Evolutionary conservation across 1,284 basidiomycete species (phyloP), one percentile per base, ranked within the genome.

Genomic region (Puccinia triticina): DNA sequence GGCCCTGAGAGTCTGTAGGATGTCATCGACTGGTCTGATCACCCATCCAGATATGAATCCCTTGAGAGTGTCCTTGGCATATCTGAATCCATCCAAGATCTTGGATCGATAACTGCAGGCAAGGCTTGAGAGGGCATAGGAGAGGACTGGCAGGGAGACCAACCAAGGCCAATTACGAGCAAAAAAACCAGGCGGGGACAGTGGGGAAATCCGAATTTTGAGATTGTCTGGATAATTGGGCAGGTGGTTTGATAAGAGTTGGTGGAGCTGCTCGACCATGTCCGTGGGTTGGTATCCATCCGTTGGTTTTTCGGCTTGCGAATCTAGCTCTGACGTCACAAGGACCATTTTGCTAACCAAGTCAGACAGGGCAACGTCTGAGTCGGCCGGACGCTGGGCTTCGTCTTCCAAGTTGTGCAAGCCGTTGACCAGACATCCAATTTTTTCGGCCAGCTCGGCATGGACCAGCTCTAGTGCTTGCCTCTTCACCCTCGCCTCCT

Each of bases 11-110:
- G 96, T 98, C 85, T 92, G 91, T 12, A 94, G 87, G 32, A 98
- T 92, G 16, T 91, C 93, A 76, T 90, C 90, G n/a, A 96, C 86
- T 0, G 96, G 96, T 83, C 95, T 93, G 83, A 96, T 88, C 1
- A 98, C 89, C 93, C 95, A 98, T 77, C 92, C 92, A 34, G 91
- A 88, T 84, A 95, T 88, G 87, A 98, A 97, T 0, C 92, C 92
- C 61, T 88, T 88, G 10, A 91, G 85, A 0, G 95, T 96, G 85
- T 93, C 91, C 72, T 89, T 87, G 0, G 91, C 71, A 61, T 74
- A 40, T 55, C 66, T 46, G 18, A 80, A 43, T 40, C 67, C 66
- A 46, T 72, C 67, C 50, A 69, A 40, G 23, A 80, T 80, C 67
- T 40, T 69, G 29, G 21, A 21, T 48, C 67, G 50, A 72, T 80